Evolutionary conservation across 306 rosid genomes (phyloP).

Genomic region (Sicyos baderoa): DNA sequence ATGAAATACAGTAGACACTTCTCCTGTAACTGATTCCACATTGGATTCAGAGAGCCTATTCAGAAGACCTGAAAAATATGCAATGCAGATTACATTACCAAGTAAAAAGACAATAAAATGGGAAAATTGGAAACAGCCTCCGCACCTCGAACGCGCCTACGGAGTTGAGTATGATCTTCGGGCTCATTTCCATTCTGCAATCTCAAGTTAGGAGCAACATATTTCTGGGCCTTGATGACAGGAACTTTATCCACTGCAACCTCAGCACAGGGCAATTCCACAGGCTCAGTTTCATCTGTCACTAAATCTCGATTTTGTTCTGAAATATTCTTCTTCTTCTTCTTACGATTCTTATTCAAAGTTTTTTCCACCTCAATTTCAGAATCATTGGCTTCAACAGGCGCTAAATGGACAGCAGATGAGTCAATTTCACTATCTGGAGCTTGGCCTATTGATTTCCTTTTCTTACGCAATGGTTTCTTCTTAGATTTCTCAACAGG

Average conservation of each 20-base stretch:
- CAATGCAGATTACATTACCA: neutral
- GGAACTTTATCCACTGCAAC: constrained; percentile 6
- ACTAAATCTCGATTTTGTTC: constrained; percentile 1
- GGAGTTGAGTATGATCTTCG: constrained; percentile 52
- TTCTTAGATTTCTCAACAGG: constrained; percentile 29
- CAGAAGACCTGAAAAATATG: constrained; percentile 16
- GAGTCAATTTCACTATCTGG: constrained; percentile 25
- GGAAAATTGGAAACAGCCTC: neutral
- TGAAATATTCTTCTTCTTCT: neutral
- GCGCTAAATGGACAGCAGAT: constrained; percentile 17
- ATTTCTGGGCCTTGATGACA: constrained; percentile 32
- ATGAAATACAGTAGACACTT: constrained; percentile 8
- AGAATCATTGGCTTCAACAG: constrained; percentile 22
- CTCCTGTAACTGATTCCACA: constrained; percentile 17
- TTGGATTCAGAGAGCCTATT: constrained; percentile 22
- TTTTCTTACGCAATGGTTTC: constrained; percentile 25
- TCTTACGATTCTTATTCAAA: constrained; percentile 9
- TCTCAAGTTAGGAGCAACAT: constrained; percentile 70
- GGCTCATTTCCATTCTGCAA: constrained; percentile 53
- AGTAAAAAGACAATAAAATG: neutral
- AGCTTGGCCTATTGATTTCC: constrained; percentile 24
- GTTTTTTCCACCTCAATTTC: constrained; percentile 29
- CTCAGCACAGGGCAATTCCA: constrained; percentile 16
- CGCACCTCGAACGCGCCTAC: constrained; percentile 21
- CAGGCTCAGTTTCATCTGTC: neutral